A percentile compares a stretch with the other conserved stretches of the same genome.
Evolutionary conservation across 1,284 basidiomycete genomes (phyloP).

Genomic region (Ceratobasidium sp.): DNA sequence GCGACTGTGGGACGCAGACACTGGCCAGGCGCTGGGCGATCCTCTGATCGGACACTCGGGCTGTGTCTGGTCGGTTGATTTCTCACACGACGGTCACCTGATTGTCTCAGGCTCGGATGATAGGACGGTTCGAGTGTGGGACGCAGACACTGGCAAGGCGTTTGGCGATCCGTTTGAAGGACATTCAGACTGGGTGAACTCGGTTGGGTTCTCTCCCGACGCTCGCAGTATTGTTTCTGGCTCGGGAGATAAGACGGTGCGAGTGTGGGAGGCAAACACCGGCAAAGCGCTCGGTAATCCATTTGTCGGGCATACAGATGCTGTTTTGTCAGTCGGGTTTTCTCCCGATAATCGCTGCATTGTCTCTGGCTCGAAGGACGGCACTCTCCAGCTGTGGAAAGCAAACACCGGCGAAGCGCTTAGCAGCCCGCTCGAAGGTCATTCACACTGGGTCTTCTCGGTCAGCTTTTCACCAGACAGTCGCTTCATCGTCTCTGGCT

Average conservation of each 20-base stretch:
- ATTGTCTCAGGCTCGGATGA: not conserved
- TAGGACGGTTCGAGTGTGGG: not conserved
- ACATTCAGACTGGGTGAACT: not conserved
- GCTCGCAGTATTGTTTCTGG: not conserved
- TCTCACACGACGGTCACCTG: not conserved
- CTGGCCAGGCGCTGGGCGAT: too few species aligned
- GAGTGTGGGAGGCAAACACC: not conserved
- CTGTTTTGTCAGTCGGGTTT: not conserved
- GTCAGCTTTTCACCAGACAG: too few species aligned
- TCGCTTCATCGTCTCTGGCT: too few species aligned
- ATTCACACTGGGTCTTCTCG: too few species aligned
- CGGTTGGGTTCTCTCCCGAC: not conserved
- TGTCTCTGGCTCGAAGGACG: not conserved
- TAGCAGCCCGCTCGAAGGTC: too few species aligned
- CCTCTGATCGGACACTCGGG: too few species aligned
- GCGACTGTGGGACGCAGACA: too few species aligned
- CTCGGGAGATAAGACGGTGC: not conserved
- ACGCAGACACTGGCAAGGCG: not conserved
- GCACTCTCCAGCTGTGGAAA: not conserved
- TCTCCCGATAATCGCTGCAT: not conserved
- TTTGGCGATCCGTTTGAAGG: not conserved
- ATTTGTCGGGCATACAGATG: not conserved
- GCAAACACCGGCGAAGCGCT: not conserved
- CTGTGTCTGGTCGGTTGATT: too few species aligned
- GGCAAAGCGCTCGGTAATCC: not conserved